Conservation (phyloP, 2,329 filamentous ascomycete species). For the Bipolaris bicolor region DNA sequence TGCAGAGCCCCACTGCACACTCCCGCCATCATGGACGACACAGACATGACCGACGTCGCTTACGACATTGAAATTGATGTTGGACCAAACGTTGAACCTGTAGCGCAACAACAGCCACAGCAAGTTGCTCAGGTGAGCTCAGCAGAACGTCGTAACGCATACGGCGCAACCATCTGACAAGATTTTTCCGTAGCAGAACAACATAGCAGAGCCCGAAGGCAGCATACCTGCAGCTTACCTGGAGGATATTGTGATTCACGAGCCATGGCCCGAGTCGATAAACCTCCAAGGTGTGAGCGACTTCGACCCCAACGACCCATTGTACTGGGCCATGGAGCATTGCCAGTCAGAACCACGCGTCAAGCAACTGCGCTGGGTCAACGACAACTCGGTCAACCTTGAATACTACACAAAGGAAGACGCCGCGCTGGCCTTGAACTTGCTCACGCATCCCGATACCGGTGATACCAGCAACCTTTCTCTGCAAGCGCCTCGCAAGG, state of each 20-base stretch:
- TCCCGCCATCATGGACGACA: slow-evolving; percentile 36
- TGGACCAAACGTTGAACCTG: slow-evolving; percentile 26
- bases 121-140: slow-evolving; percentile 26
- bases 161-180: slow-evolving; percentile 8
- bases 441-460: slow-evolving; percentile 59
- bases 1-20: slow-evolving; percentile 7
- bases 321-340: slow-evolving; percentile 73
- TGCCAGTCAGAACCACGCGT: slow-evolving; percentile 64
- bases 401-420: slow-evolving; percentile 68
- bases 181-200: slow-evolving; percentile 8
- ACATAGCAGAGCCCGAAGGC: slow-evolving; percentile 9
- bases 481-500: slow-evolving; percentile 68
- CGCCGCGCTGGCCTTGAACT: slow-evolving; percentile 60
- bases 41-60: slow-evolving; percentile 44
- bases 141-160: slow-evolving; percentile 9
- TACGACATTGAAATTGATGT: slow-evolving; percentile 48
- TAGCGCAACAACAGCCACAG: slow-evolving; percentile 29
- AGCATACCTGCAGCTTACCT: slow-evolving; percentile 44
- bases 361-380: slow-evolving; percentile 82
- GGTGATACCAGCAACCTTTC: slow-evolving; percentile 51
- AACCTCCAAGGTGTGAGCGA: slow-evolving; percentile 84
- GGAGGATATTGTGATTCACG: slow-evolving; percentile 37
- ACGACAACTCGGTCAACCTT: slow-evolving; percentile 88
- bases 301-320: slow-evolving; percentile 80
- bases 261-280: slow-evolving; percentile 67